Conservation (phyloP, 306 rosid species). For the Gynostemma pentaphyllum region DNA sequence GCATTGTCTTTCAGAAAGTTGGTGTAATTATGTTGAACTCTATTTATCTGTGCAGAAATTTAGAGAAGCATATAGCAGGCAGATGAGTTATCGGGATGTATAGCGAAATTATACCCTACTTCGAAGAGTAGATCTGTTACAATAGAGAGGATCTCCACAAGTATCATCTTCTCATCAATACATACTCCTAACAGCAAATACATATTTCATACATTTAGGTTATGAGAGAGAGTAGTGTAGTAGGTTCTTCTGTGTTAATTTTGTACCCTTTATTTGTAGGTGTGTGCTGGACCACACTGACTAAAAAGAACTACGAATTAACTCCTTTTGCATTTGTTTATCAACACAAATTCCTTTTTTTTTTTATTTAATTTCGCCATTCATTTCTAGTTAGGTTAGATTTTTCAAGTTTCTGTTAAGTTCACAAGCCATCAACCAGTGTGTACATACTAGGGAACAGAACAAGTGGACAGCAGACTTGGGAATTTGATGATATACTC, state of each 20-base stretch:
- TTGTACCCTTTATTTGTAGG: conserved; percentile 24
- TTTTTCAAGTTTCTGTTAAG: conserved; percentile 8
- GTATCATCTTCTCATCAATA: conserved; percentile 44
- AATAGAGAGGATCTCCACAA: conserved; percentile 44
- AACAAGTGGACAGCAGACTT: neutral
- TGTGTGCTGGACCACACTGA: conserved; percentile 40
- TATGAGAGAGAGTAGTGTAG: conserved; percentile 35
- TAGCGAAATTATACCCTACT: conserved; percentile 74
- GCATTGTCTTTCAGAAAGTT: neutral
- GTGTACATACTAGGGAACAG: conserved; percentile 8
- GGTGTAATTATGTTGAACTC: neutral
- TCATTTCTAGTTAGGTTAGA: conserved; percentile 2
- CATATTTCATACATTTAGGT: conserved; percentile 55
- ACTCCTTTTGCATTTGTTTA: conserved; percentile 2
- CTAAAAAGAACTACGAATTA: conserved; percentile 29
- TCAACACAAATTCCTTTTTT: conserved; percentile 8
- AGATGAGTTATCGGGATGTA: conserved; percentile 55
- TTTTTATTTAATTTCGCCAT: neutral
- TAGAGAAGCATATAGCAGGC: conserved; percentile 67
- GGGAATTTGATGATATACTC: conserved; percentile 2
- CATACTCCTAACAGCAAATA: conserved; percentile 90
- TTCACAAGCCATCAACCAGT: conserved; percentile 3
- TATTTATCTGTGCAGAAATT: conserved; percentile 32
- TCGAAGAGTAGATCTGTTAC: conserved; percentile 55
- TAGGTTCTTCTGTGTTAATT: conserved; percentile 12